These are phyloP conservation scores for Porpolomopsis calyptriformis DNA, from an alignment of 768 basidiomycete genomes.

Conservation along the genomic window DNA sequence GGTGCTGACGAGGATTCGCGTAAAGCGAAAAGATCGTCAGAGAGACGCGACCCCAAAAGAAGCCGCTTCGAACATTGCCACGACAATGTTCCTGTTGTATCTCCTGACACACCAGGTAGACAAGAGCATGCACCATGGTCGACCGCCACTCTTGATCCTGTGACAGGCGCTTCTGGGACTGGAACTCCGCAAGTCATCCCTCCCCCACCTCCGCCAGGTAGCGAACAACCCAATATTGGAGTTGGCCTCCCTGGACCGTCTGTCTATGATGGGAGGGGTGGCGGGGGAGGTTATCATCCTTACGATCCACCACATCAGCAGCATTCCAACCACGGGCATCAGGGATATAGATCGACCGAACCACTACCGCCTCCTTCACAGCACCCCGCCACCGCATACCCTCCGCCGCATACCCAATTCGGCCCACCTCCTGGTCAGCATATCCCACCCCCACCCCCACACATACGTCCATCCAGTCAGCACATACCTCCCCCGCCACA, in stretches of 20 bases:
- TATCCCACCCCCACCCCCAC: neutral
- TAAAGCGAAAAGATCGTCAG: slow-evolving; percentile 7
- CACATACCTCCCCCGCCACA: slow-evolving; percentile 7
- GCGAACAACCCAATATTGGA: slow-evolving; percentile 2
- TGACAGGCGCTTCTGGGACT: slow-evolving; percentile 15
- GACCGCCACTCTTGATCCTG: slow-evolving; percentile 21
- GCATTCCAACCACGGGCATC: slow-evolving; percentile 6
- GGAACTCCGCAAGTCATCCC: slow-evolving; percentile 10
- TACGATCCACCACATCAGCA: slow-evolving; percentile 7
- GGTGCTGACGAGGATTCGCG: slow-evolving; percentile 1
- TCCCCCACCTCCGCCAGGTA: slow-evolving; percentile 9
- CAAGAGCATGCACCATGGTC: slow-evolving; percentile 11
- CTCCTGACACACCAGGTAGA: slow-evolving; percentile 5
- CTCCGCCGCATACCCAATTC: neutral
- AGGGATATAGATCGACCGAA: neutral
- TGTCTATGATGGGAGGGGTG: slow-evolving; percentile 7
- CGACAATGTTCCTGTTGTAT: slow-evolving; percentile 13
- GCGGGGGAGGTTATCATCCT: slow-evolving; percentile 6
- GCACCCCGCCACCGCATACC: neutral
- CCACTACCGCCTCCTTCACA: neutral
- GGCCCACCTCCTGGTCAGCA: slow-evolving; percentile 7
- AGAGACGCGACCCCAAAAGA: slow-evolving; percentile 26
- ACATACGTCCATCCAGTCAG: slow-evolving; percentile 1
- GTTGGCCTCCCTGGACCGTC: slow-evolving; percentile 1
- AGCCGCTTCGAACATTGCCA: slow-evolving; percentile 21